Conservation (phyloP, 1,284 basidiomycete species). For the Ceratobasidium sp. region DNA sequence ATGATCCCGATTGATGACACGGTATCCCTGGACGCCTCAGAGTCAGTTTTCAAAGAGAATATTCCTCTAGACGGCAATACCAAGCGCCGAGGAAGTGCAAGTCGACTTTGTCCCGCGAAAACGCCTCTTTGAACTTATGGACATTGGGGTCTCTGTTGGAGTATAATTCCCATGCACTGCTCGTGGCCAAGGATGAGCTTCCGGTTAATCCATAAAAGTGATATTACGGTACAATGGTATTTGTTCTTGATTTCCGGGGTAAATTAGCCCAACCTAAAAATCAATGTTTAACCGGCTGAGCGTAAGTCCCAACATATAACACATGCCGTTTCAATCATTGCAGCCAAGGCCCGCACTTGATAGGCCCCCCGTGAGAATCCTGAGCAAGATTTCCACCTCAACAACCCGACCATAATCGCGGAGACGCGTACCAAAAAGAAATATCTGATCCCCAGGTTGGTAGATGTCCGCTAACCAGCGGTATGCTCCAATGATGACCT, state of each 20-base stretch:
- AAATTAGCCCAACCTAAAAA: slow-evolving; percentile 56
- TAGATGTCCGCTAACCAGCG: slow-evolving; percentile 48
- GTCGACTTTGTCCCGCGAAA: slow-evolving; percentile 55
- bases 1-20: slow-evolving; percentile 59
- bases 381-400: slow-evolving; percentile 44
- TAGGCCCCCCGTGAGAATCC: slow-evolving; percentile 66
- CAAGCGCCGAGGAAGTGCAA: slow-evolving; percentile 61
- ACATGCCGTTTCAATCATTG: slow-evolving; percentile 60
- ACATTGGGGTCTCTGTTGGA: slow-evolving; percentile 43
- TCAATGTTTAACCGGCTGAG: neutral
- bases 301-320: too few relatives aligned
- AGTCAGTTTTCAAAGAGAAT: neutral
- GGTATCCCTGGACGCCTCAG: slow-evolving; percentile 59
- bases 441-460: slow-evolving; percentile 41
- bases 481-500: slow-evolving; percentile 43
- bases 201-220: neutral
- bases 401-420: neutral
- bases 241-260: slow-evolving; percentile 57
- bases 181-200: neutral
- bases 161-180: slow-evolving; percentile 61
- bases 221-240: slow-evolving; percentile 56
- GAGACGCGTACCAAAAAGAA: slow-evolving; percentile 44
- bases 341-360: slow-evolving; percentile 61
- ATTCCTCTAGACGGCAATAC: slow-evolving; percentile 48
- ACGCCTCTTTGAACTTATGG: slow-evolving; percentile 57